Evolutionary conservation across 768 basidiomycete species (phyloP).

Genomic region (Boletus subparvulus): DNA sequence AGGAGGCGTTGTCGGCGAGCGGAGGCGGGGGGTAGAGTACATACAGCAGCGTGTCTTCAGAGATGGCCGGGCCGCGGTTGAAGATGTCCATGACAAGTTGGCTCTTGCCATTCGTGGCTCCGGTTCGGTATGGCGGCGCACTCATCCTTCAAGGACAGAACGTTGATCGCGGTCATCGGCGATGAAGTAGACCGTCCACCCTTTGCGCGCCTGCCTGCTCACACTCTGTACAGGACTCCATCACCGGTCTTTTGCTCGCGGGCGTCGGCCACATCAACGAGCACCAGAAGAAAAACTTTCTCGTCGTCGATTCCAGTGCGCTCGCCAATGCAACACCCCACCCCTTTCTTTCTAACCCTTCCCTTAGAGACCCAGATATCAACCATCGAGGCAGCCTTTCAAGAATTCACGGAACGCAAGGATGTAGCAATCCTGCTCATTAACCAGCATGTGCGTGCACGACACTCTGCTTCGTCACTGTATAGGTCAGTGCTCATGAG

Average conservation of each 20-base stretch:
- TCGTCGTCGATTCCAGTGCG: slow-evolving; percentile 92
- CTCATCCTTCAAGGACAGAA: slow-evolving; percentile 74
- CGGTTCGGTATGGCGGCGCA: slow-evolving; percentile 44
- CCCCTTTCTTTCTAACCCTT: slow-evolving; percentile 11
- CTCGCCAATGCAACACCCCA: slow-evolving; percentile 12
- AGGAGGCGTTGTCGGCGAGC: slow-evolving; percentile 57
- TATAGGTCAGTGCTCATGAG: slow-evolving; percentile 5
- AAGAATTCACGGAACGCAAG: slow-evolving; percentile 91
- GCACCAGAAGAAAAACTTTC: slow-evolving; percentile 95
- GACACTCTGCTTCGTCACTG: not conserved
- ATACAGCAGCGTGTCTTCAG: slow-evolving; percentile 85
- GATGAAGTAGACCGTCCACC: slow-evolving; percentile 69
- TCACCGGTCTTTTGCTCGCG: slow-evolving; percentile 92
- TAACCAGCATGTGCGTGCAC: slow-evolving; percentile 86
- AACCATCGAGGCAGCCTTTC: slow-evolving; percentile 87
- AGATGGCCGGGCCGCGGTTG: slow-evolving; percentile 71
- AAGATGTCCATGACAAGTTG: slow-evolving; percentile 57
- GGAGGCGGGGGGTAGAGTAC: slow-evolving; percentile 60
- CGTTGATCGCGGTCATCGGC: slow-evolving; percentile 91
- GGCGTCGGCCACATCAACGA: slow-evolving; percentile 91
- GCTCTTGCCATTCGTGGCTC: slow-evolving; percentile 18
- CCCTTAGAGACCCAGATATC: slow-evolving; percentile 83
- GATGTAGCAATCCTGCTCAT: slow-evolving; percentile 97
- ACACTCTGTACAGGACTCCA: slow-evolving; percentile 71
- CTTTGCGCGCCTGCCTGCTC: slow-evolving; percentile 3